phyloP scores from a whole-genome alignment of 2,329 filamentous ascomycete species.

The Hymenoscyphus salicellus region DNA sequence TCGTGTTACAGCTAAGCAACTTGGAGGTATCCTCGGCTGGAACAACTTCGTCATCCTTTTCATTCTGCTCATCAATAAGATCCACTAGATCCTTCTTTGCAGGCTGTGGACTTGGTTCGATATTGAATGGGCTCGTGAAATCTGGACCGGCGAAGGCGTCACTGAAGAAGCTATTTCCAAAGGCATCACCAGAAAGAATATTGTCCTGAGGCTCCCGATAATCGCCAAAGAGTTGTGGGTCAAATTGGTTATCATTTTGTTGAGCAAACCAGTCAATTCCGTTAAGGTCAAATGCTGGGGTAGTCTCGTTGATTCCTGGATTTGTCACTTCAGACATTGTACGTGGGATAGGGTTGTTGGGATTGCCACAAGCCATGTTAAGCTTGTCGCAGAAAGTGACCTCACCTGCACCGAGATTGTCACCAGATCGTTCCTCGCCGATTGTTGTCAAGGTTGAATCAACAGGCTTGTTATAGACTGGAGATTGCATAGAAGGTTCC shows the following conservation, averaged over 20 bases:
- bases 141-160: constrained; percentile 77
- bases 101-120: constrained; percentile 42
- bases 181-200: constrained; percentile 60
- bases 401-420: constrained; percentile 45
- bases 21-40: constrained; percentile 58
- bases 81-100: constrained; percentile 70
- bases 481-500: constrained; percentile 71
- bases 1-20: constrained; percentile 81
- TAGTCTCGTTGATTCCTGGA: constrained; percentile 28
- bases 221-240: constrained; percentile 85
- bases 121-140: constrained; percentile 78
- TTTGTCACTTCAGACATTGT: constrained; percentile 37
- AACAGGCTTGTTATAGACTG: constrained; percentile 55
- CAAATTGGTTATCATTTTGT: constrained; percentile 82
- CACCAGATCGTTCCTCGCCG: constrained; percentile 57
- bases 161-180: constrained; percentile 50
- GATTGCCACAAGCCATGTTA: constrained; percentile 53
- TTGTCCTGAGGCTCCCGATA: constrained; percentile 89
- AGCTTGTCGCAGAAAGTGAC: constrained; percentile 54
- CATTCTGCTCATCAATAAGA: constrained; percentile 74
- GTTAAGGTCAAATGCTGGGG: constrained; percentile 46
- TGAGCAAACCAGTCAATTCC: constrained; percentile 72
- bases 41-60: constrained; percentile 64
- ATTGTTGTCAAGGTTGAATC: constrained; percentile 62
- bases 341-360: constrained; percentile 51